Evolutionary conservation across 2,329 filamentous ascomycete genomes (phyloP).

Genomic region (Endothia cerciana): DNA sequence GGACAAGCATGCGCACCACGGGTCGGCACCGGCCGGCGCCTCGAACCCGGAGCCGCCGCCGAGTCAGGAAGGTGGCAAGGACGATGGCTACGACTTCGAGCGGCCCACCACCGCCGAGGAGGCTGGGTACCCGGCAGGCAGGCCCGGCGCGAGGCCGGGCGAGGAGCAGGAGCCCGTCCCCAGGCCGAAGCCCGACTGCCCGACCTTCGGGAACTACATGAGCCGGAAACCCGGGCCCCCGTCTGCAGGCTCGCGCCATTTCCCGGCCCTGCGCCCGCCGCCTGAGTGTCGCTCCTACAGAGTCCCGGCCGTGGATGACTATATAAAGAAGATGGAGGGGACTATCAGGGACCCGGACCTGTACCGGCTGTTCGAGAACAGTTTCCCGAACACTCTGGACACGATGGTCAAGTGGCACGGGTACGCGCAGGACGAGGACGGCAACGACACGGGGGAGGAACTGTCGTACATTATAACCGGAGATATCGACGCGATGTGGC

Average conservation of each 20-base stretch:
- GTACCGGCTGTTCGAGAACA: constrained; percentile 80
- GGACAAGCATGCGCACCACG: constrained; percentile 5
- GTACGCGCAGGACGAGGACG: constrained; percentile 48
- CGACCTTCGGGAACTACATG: constrained; percentile 34
- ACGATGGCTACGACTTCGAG: constrained; percentile 20
- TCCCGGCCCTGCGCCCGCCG: constrained; percentile 56
- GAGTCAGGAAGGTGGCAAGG: background rate
- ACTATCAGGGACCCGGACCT: constrained; percentile 62
- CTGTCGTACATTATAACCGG: constrained; percentile 83
- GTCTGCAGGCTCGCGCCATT: constrained; percentile 38
- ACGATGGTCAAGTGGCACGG: constrained; percentile 81
- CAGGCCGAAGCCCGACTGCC: constrained; percentile 27
- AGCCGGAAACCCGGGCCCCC: constrained; percentile 33
- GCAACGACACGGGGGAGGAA: constrained; percentile 52
- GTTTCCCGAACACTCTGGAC: constrained; percentile 81
- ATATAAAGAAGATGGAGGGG: constrained; percentile 54
- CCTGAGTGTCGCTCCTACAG: constrained; percentile 72
- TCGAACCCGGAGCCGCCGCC: constrained; percentile 4
- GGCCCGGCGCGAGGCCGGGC: background rate
- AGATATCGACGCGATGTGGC: constrained; percentile 86
- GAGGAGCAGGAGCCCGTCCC: constrained; percentile 3
- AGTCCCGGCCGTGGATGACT: constrained; percentile 68
- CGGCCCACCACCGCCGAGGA: constrained; percentile 19
- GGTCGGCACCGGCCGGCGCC: constrained; percentile 9
- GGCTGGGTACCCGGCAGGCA: constrained; percentile 10